Evolutionary conservation across 1,139 yeast species (phyloP), one percentile per base, ranked within the genome.

Genomic region (Candida glucosophila): DNA sequence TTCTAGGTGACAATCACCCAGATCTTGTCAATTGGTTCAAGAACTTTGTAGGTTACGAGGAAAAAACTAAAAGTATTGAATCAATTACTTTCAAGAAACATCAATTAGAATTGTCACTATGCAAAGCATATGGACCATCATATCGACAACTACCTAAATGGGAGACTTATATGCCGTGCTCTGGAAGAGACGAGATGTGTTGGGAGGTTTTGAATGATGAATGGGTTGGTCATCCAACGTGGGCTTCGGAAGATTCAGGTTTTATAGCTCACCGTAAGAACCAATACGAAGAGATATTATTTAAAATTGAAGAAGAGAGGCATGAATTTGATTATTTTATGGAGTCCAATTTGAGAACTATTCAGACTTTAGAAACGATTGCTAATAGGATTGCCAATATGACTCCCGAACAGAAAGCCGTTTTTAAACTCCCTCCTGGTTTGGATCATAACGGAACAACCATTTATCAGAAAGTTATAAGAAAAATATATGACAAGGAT

Each of bases 221-320:
- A 55, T 92, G 97, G 97, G 97, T 90, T 14, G 96, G 96, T 3
- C 97, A 88, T 53, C 99, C 99, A 19, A 93, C 95, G 5, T 92
- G 98, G 98, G 98, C 97, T 2, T 88, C 97, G 1, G 98, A 90
- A 53, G 98, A 92, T 50, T 83, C 95, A 14, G 98, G 98, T 1
- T 90, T 88, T 47, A 88, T 90, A 48, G 95, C 98, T 11, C 98
- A 92, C 52, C 76, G 97, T 41, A 90, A 92, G 54, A 90, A 92
- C 48, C 98, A 90, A 55, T 90, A 88, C 49, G 98, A 90, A 55
- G 98, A 90, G 54, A 83, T 90, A 29, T 60, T 92, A 34, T 88
- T 86, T 59, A 80, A 93, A 48, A 86, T 88, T 32, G 98, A 90
- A 55, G 98, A 90, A 52, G 99, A 90, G 55, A 76, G 99, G 44